Base-by-base conservation (phyloP, 2,329 filamentous ascomycete species). In the Aspergillus aculeatinus region DNA sequence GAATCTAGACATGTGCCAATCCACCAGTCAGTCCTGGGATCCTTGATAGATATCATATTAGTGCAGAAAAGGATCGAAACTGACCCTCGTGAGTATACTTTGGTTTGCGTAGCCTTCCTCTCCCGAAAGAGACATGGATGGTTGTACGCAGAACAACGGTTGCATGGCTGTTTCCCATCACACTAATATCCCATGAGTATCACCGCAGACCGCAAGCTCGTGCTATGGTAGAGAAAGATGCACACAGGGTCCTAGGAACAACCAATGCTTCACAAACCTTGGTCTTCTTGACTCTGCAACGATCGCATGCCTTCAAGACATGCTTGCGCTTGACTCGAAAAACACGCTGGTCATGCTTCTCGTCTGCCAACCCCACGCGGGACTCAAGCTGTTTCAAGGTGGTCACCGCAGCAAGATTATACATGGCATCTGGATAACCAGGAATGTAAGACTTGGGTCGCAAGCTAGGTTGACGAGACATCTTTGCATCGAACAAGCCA, bases 251-350 rank as follows among this genome's bases (percentile, higher is more conserved):
- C 55, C 52, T 31, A 61, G 52, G 39, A 29, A 31, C 21, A 25
- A 27, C 47, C 54, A 53, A 39, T 33, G 60, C 51, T 60, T 58
- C 61, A 70, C 66, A 60, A 61, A 78, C 77, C 72, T 79, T 79
- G 59, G 77, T 78, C 65, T 79, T 79, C 63, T 79, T 79, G 49
- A 79, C 75, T 57, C 77, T 74, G 65, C 77, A 79, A n/a, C 76
- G 76, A 69, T 79, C 77, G 61, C 77, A 79, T 5, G 77, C 77
- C 58, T 79, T 79, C 16, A 78, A 63, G 31, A 79, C 77, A 70
- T 79, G 77, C 62, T 79, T 79, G 48, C 77, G 72, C 63, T 79
- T 79, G 39, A 77, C 76, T 12, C 77, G 74, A 62, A 77, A 78
- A 27, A 78, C 68, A 21, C 75, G 76, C 50, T 76, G 74, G 50